phyloP scores from a whole-genome alignment of 176 grass and related monocot species.

The Neostapfia colusana region DNA sequence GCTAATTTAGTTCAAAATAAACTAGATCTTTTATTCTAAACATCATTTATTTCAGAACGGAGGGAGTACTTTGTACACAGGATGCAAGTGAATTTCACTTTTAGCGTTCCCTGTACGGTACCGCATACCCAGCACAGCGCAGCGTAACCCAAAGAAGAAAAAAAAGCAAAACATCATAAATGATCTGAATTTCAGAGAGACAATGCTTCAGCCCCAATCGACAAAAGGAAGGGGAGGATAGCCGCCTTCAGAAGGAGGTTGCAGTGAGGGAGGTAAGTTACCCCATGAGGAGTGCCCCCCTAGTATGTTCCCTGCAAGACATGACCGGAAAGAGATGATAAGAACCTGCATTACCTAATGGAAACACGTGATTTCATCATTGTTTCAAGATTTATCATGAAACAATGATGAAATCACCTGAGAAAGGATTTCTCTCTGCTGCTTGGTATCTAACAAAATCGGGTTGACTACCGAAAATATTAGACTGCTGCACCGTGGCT shows the following conservation, averaged over 20 bases:
- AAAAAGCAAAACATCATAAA: neutral
- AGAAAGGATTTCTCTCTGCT: slow-evolving; percentile 35
- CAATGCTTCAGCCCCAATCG: slow-evolving; percentile 60
- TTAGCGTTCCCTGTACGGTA: neutral
- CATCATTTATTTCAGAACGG: no score
- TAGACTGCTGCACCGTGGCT: slow-evolving; percentile 39
- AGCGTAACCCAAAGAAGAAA: neutral
- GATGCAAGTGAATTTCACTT: neutral
- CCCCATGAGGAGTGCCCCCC: slow-evolving; percentile 53
- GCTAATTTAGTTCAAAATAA: no score
- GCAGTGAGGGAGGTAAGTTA: slow-evolving; percentile 77
- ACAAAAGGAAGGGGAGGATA: slow-evolving; percentile 57
- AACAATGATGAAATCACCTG: slow-evolving; percentile 43
- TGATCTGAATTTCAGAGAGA: neutral
- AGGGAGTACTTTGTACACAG: slow-evolving; percentile 13
- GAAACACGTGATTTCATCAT: no score
- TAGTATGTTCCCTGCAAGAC: slow-evolving; percentile 48
- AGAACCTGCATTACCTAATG: neutral
- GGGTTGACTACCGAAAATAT: slow-evolving; percentile 37
- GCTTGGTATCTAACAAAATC: slow-evolving; percentile 42
- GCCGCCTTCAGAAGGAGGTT: slow-evolving; percentile 73
- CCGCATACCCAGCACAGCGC: neutral
- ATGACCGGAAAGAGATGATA: neutral
- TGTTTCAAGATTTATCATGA: slow-evolving; percentile 22
- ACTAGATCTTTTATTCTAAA: no score